Evolutionary conservation across 225 moss, liverwort and hornwort genomes (phyloP).

Genomic region (Straminergon stramineum): DNA sequence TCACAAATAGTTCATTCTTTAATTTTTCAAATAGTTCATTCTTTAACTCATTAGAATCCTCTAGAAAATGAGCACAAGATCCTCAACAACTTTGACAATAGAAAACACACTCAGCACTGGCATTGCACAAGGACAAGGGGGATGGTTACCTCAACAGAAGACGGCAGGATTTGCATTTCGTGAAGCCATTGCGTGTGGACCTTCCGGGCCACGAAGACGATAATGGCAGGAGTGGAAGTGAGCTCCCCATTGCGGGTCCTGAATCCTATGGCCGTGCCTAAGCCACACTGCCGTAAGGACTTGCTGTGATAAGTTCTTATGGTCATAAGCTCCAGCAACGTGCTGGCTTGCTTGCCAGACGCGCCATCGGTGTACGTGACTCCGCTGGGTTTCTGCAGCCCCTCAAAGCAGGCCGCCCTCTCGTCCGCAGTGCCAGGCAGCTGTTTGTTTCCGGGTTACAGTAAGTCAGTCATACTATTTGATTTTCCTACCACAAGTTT

Average conservation of each 20-base stretch:
- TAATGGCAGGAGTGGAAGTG: conserved; percentile 40
- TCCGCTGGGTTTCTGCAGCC: conserved; percentile 24
- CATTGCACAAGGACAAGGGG: neutral
- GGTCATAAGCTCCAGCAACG: conserved; percentile 48
- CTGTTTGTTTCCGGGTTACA: conserved; percentile 15
- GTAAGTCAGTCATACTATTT: conserved; percentile 6
- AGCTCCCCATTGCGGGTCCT: conserved; percentile 26
- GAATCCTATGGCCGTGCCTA: conserved; percentile 47
- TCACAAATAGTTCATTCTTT: neutral
- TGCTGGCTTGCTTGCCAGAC: conserved; percentile 29
- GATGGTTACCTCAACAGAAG: conserved; percentile 24
- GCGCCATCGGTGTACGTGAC: conserved; percentile 9
- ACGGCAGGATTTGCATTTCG: conserved; percentile 40
- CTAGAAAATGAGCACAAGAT: neutral
- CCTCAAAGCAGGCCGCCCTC: conserved; percentile 36
- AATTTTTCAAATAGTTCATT: neutral
- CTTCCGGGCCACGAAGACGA: conserved; percentile 48
- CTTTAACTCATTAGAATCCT: neutral
- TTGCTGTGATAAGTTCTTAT: conserved; percentile 47
- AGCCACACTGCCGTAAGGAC: conserved; percentile 27
- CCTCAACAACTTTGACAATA: neutral
- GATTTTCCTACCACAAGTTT: neutral
- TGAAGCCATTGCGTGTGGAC: conserved; percentile 50
- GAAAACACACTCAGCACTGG: neutral
- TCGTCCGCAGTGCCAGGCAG: conserved; percentile 35